Evolutionary conservation across 208 protist species (phyloP), one percentile per base, ranked within the genome.

Genomic region (Tritrichomonas musculus): DNA sequence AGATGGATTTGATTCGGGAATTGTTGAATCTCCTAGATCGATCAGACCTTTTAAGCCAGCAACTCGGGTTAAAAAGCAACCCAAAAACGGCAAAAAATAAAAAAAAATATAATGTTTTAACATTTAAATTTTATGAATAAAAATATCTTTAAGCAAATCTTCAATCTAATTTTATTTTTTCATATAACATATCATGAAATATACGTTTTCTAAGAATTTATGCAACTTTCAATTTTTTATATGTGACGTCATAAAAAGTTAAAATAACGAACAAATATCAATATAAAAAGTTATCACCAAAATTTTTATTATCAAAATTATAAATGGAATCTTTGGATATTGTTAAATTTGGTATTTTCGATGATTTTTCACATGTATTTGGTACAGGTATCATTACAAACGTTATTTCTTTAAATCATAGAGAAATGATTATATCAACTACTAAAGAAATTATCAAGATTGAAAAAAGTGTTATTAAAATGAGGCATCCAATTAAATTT

Each of bases 1-100:
- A 20, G 77, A 88, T 39, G 77, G 77, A n/a, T 53, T 88, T 17
- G 77, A 88, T 30, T 88, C 77, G 0, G 47, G n/a, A 57, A 88
- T 88, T 39, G 47, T 88, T 39, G 77, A 88, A 88, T 60, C 77
- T 9, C 77, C 77, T 1, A 53, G 77, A 60, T 88, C 77, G 13
- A 57, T 88, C 8, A 88, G 77, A 17, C 47, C 77, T 25, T 88
- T 88, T 57, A 88, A 57, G 47, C 41, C 47, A 39, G 17, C 44
- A 27, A 57, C 77, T 20, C 14, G 41, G 27, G 17, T 44, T 33
- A 30, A 25, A 39, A 53, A 57, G 47, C 33, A 41, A 39, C 41
- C 77, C 11, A 69, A 69, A n/a, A 69, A 60, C 53, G 53, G 53
- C 17, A 60, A 17, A 60, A 60, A 22, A 22, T 60, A 5, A 5